Base-by-base conservation (phyloP, 1,284 basidiomycete species). In the Pseudozyma thailandica region DNA sequence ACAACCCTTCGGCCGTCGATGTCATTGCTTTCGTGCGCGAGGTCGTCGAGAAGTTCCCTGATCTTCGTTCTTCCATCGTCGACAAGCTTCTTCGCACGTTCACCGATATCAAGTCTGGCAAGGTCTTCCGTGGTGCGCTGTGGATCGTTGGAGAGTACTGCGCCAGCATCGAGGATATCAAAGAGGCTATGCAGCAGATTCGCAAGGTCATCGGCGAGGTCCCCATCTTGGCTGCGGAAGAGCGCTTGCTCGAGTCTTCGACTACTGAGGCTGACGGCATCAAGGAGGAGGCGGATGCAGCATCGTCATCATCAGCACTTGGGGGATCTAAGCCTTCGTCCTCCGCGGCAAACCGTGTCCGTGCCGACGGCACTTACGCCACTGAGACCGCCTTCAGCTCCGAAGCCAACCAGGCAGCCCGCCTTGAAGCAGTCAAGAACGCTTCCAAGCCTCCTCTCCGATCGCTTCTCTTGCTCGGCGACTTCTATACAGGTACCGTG, bases 61-160 rank as follows among this genome's bases (percentile, higher is more conserved):
- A 89, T 60, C 88, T 98, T 21, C 91, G 96, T 9, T 83, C 87
- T 2, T 88, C 90, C 9, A 94, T 98, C 78, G 91, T 92, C 56
- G 89, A 92, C 79, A 93, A 93, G 82, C 89, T 98, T 44, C 89
- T 92, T 46, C 86, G 89, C 45, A 93, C 93, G 0, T 90, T 98
- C 50, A 82, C 87, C 45, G 92, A 93, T 54, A 94, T 99, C 86
- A 94, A 95, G 85, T 94, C 92, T 16, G 95, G 94, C 66, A 98
- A 98, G 84, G 95, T 98, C 30, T 98, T 93, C 87, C 90, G 95
- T 13, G 95, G 96, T 5, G 89, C 97, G 12, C 87, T 98, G 55
- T 99, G 95, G 95, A 98, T 99, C 72, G 88, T 98, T 13, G 96
- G 95, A 73, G 96, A 99, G 85, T 99, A 98, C 79, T 73, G 69